These are phyloP conservation scores for Saccharomycopsis lassenensis DNA, from an alignment of 805 yeast genomes.

Conservation along the genomic window DNA sequence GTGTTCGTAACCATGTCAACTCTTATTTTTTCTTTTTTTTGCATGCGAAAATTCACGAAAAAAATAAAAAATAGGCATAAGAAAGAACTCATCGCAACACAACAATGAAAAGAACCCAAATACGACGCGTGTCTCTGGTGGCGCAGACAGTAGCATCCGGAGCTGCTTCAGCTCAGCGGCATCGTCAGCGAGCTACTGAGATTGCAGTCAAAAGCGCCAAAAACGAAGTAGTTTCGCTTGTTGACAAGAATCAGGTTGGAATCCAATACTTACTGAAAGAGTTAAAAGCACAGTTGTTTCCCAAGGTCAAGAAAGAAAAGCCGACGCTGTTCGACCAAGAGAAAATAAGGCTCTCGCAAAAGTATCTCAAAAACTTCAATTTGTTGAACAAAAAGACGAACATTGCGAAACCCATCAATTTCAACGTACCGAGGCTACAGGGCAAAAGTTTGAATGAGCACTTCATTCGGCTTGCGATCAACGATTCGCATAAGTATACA, in stretches of 20 bases:
- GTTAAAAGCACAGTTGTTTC: slow-evolving; percentile 55
- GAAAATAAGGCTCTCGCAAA: slow-evolving; percentile 43
- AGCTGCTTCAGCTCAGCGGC: too few relatives aligned
- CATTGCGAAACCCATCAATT: slow-evolving; percentile 44
- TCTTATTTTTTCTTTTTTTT: too few relatives aligned
- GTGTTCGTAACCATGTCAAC: too few relatives aligned
- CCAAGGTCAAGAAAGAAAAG: slow-evolving; percentile 20
- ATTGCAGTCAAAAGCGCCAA: neutral
- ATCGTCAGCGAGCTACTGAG: neutral
- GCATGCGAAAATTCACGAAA: too few relatives aligned
- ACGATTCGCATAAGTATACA: slow-evolving; percentile 50
- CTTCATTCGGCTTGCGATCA: slow-evolving; percentile 58
- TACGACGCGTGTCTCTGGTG: neutral
- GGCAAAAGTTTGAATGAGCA: slow-evolving; percentile 77
- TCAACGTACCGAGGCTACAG: slow-evolving; percentile 58
- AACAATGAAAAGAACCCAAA: too few relatives aligned
- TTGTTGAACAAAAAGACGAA: slow-evolving; percentile 69
- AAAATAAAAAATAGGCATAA: too few relatives aligned
- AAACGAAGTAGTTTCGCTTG: neutral
- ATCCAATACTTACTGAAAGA: slow-evolving; percentile 61
- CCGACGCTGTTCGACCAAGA: slow-evolving; percentile 21
- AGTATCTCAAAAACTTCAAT: slow-evolving; percentile 48
- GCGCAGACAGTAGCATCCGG: neutral
- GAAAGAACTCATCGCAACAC: too few relatives aligned
- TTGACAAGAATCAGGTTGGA: slow-evolving; percentile 56